Base-by-base conservation (phyloP, 1,139 yeast species). In the Suhomyces atakaporum region DNA sequence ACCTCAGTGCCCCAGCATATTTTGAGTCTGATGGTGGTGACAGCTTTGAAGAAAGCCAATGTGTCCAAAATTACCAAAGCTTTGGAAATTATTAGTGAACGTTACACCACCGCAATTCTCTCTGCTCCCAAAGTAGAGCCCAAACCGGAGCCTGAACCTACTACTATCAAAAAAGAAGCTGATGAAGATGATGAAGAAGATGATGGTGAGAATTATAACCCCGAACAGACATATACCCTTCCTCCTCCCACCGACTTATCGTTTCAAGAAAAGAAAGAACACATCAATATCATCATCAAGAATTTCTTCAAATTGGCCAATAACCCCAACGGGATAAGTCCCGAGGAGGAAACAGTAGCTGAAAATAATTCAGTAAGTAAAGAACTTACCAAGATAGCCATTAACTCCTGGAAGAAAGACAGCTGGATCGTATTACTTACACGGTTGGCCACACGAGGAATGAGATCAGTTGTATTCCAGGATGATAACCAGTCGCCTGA, bases 401-500 rank as follows among this genome's bases (percentile, higher is more conserved):
- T 79, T 19, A 63, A 72, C 15, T 66, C 75, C 23, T 84, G 92
- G 90, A 76, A 74, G 32, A 74, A 75, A 38, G 83, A 81, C 46
- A 79, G 92, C 1, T 88, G 96, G 96, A 63, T 86, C 12, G 67
- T 81, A 8, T 56, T 90, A n/a, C 66, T 88, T 25, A 77, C 89
- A 1, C 67, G 97, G 50, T 63, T 89, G 33, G 85, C 94, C 0
- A 83, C 96, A 0, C 67, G 97, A 48, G 97, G 96, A 0, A 69
- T 86, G 56, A 65, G 66, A 38, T 45, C 62, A 5, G 44, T 58
- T 10, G 60, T 57, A 29, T 43, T 49, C 29, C 51, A 40, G 6
- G 47, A 48, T 11, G 30, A 22, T 7, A 20, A 33, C 11, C 36
- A 40, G 5, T 39, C 45, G 2, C 51, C 49, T 3, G 47, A 43